Base-by-base conservation (phyloP, 2,329 filamentous ascomycete genomes). In the Nemania diffusa region DNA sequence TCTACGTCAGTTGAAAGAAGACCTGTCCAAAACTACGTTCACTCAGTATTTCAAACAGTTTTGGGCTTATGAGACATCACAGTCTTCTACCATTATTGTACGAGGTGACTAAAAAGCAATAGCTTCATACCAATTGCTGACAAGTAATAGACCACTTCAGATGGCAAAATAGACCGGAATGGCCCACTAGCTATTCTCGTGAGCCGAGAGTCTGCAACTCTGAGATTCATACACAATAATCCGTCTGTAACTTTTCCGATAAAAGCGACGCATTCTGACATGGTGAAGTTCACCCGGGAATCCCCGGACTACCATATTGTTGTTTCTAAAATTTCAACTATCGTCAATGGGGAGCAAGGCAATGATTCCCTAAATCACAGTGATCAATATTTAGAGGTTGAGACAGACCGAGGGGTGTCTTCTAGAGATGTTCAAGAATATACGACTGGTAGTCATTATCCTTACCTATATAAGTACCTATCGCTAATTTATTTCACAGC, bases 51-150 rank as follows among this genome's bases (percentile, higher is more conserved):
- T 67, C 9, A 57, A 42, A 46, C 34, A 15, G 3, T 69, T 58
- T 46, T 69, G 67, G 67, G 67, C 63, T 26, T 69, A 67, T 44
- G 67, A 69, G 51, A 67, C 64, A 24, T 55, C 56, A n/a, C 34
- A 67, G 34, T 69, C 67, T 55, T 60, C 64, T 7, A 69, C 67
- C 2, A n/a, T 58, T 29, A n/a, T 37, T 48, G 64, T 69, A 64
- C 37, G 67, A 42, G 2, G 8, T 32, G 13, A 20, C 15, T 52
- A 34, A 57, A 11, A 7, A 26, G 5, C 1, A 13, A 26, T 44
- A 24, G 17, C 11, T 3, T 3, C 34, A 42, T 40, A 2, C 34
- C 22, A 2, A 44, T 13, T 40, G 29, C 55, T 64, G 4, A 59
- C 27, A 15, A 56, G 4, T 1, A 13, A 5, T 17, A 68, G 66